Evolutionary conservation across 345 rosid genomes (phyloP).

Genomic region (Trapa bicornis): DNA sequence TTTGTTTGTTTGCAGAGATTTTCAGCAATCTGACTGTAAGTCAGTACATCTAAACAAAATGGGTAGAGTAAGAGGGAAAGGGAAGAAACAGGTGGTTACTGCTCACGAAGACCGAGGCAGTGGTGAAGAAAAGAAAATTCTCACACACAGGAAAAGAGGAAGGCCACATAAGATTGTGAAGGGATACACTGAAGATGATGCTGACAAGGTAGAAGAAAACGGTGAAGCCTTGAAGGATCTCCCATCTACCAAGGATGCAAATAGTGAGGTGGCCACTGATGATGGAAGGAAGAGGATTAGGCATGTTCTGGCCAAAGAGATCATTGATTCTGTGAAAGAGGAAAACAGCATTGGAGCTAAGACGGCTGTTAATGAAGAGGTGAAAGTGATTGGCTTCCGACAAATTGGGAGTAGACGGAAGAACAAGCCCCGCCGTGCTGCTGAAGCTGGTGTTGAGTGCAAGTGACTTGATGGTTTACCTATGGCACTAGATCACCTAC

Average conservation of each 20-base stretch:
- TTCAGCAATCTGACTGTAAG: conserved; percentile 1
- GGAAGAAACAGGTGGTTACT: conserved; percentile 41
- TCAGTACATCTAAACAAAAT: conserved; percentile 7
- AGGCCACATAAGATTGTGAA: conserved; percentile 50
- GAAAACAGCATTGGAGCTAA: conserved; percentile 37
- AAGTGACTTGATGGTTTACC: conserved; percentile 19
- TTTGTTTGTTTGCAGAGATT: conserved; percentile 2
- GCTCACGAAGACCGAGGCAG: conserved; percentile 37
- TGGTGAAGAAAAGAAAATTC: conserved; percentile 54
- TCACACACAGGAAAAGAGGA: conserved; percentile 46
- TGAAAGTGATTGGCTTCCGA: conserved; percentile 39
- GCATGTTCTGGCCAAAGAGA: conserved; percentile 26
- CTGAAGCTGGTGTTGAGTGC: conserved; percentile 70
- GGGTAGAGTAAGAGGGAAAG: conserved; percentile 69
- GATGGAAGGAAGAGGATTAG: conserved; percentile 50
- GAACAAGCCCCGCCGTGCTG: conserved; percentile 70
- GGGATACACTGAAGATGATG: conserved; percentile 28
- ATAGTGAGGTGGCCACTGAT: conserved; percentile 21
- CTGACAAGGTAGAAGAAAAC: conserved; percentile 29
- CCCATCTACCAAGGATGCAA: conserved; percentile 20
- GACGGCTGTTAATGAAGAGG: conserved; percentile 26
- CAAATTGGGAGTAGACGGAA: conserved; percentile 56
- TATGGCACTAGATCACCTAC: background rate
- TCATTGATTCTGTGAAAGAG: conserved; percentile 22
- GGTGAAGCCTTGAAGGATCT: conserved; percentile 23